Evolutionary conservation across 176 grass and related monocot genomes (phyloP), one percentile per base, ranked within the genome.

Genomic region (Oryza glaberrima): DNA sequence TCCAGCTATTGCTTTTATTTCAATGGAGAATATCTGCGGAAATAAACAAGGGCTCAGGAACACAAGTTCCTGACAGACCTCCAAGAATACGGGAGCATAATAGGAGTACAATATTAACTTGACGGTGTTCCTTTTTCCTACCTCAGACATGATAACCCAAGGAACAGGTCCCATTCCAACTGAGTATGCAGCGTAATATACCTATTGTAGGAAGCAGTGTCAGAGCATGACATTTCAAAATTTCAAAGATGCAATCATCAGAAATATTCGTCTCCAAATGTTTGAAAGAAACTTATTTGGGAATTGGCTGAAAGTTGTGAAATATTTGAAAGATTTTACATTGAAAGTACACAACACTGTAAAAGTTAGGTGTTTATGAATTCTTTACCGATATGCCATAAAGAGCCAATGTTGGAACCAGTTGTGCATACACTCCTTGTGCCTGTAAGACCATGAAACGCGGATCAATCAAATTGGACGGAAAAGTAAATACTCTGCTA

Each of bases 141-240:
- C 94, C 94, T 96, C 94, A 3, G 94, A 93, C 91, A 93, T 96
- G 26, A 96, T 88, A 81, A 96, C 81, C 88, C 90, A 93, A 66
- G 94, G 94, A 91, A 96, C 91, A 77, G 94, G 86, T 77, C 91
- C 94, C 91, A 93, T 91, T 89, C 94, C 94, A 67, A 93, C 81
- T 63, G 91, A 91, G 84, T 82, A 96, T 58, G 94, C 77, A 4
- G 69, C 80, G 56, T 85, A 89, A 84, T 96, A 96, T 30, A 93
- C 87, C 91, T 96, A 77, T 88, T 76, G 73, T 65, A 79, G 34
- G 22, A 58, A 88, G 56, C 14, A 66, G 19, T 32, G 48, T 79
- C 36, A 84, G 35, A 15, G 32, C 78, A 65, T 80, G 60, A 16
- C 35, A 15, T 32, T 69, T 92, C 12, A 11, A 60, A 44, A 77